Evolutionary conservation across 2,329 filamentous ascomycete species (phyloP), one percentile per base, ranked within the genome.

Genomic region (Fusarium sp.): DNA sequence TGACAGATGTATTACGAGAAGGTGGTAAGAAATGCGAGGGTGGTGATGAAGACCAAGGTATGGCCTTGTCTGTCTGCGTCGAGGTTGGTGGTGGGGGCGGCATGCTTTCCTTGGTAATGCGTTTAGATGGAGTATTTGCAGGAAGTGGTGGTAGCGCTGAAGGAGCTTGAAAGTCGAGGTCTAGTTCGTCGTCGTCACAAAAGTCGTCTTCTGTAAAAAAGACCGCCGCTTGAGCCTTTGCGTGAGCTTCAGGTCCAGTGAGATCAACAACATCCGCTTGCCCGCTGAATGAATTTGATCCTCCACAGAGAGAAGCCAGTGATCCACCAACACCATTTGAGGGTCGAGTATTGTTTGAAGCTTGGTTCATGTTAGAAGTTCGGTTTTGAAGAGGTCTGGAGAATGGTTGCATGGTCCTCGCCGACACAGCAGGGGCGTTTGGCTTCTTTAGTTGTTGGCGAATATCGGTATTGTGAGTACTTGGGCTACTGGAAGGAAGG

Each of bases 181-280:
- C 92, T 27, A 97, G 84, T 60, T 94, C 88, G 23, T 91, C 87
- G 73, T 97, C 94, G 77, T 95, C 93, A 75, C 94, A 93, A 73
- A 97, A 96, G 77, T 97, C 95, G 74, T 95, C 91, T 69, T 94
- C 92, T 65, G 90, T 88, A 69, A 94, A 92, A 66, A 87, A 88
- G 13, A 92, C 87, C 11, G 73, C 68, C 14, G 78, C 64, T 41
- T 78, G 68, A 32, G 71, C 50, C 54, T 79, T 80, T 67, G 73
- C 52, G 30, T 76, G 38, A 15, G 73, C 67, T 44, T 78, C 76
- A 2, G 79, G 55, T 8, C 60, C 73, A 14, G 80, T 80, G 33
- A 84, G 75, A 54, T 83, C 79, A 65, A 85, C 77, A 8, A 79
- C 70, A 27, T 53, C 63, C 17, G 76, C 46, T 26, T 78, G 70